Percentiles rank a stretch among this genome's conserved stretches.
Conservation (phyloP, 805 yeast species). For the Teunomyces funiuensis region DNA sequence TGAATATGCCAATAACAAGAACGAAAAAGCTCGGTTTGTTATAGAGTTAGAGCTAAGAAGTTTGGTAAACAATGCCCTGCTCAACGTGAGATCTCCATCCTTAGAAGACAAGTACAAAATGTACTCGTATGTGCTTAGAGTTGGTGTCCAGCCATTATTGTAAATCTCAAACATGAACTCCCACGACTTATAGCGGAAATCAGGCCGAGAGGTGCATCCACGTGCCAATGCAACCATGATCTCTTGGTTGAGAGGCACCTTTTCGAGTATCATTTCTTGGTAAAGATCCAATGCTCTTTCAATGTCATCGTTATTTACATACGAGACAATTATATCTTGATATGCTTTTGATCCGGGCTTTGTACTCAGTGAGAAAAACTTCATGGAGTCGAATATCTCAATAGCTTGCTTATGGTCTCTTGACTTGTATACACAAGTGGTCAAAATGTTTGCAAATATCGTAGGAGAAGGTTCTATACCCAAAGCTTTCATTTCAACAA, state of each 20-base stretch:
- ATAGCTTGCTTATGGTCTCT: slow-evolving; percentile 60
- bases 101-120: slow-evolving; percentile 76
- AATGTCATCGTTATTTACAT: slow-evolving; percentile 59
- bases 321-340: slow-evolving; percentile 66
- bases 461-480: slow-evolving; percentile 43
- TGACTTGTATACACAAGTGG: slow-evolving; percentile 55
- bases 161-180: slow-evolving; percentile 66
- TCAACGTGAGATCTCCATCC: slow-evolving; percentile 73
- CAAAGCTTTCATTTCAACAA: slow-evolving; percentile 36
- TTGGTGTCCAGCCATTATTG: slow-evolving; percentile 41
- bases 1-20: slow-evolving; percentile 51
- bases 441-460: slow-evolving; percentile 58
- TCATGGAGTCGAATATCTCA: slow-evolving; percentile 80
- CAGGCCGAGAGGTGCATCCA: slow-evolving; percentile 59
- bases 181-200: slow-evolving; percentile 67
- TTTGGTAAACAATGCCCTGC: slow-evolving; percentile 64
- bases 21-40: slow-evolving; percentile 43
- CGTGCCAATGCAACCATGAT: slow-evolving; percentile 57
- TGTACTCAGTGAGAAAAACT: slow-evolving; percentile 64
- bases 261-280: slow-evolving; percentile 56
- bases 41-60: slow-evolving; percentile 37
- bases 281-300: slow-evolving; percentile 77
- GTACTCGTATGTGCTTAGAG: slow-evolving; percentile 54
- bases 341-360: slow-evolving; percentile 71
- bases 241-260: slow-evolving; percentile 30